Base-by-base conservation (phyloP, 164 flowering plant genomes). In the Aristolochia californica region DNA sequence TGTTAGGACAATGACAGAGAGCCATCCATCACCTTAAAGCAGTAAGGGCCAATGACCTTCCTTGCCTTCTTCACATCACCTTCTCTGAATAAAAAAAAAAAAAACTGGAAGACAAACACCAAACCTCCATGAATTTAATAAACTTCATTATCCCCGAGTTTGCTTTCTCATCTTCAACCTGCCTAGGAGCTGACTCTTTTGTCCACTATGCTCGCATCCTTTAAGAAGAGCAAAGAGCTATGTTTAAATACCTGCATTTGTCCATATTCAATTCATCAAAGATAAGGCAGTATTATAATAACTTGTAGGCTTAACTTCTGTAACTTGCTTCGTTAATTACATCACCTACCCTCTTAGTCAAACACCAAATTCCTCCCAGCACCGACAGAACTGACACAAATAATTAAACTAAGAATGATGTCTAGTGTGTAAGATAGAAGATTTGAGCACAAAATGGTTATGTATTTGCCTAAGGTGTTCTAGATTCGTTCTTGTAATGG, bases 81-180 rank as follows among this genome's bases (percentile, higher is more conserved):
- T 20, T 18, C 23, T 47, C 45, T 15, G n/a, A 16, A 48, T 13
- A 27, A 27, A 44, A 16, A 45, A 45, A 26, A 43, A 13, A 57
- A 17, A 2, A 30, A 18, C 10, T 11, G 0, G 8, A 15, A 18
- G 25, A 2, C 14, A 16, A 24, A n/a, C 44, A 20, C 38, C 13
- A 45, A 57, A 14, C 47, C 22, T 38, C 30, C 21, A 55, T 26
- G 15, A 28, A 38, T 40, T 21, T 16, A 16, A 12, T 24, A 25
- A n/a, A 7, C 17, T 24, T 17, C 34, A 21, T 14, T 13, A n/a
- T 53, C 18, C 18, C 26, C 16, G n/a, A n/a, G n/a, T 27, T 13
- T 24, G 56, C 56, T 34, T 27, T n/a, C 44, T 30, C 45, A 55
- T 38, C 58, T 28, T 55, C 45, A 4, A 18, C 48, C 59, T 56